Base-by-base conservation (phyloP, 352 stramenopile genomes). In the Pythium phragmiticola region DNA sequence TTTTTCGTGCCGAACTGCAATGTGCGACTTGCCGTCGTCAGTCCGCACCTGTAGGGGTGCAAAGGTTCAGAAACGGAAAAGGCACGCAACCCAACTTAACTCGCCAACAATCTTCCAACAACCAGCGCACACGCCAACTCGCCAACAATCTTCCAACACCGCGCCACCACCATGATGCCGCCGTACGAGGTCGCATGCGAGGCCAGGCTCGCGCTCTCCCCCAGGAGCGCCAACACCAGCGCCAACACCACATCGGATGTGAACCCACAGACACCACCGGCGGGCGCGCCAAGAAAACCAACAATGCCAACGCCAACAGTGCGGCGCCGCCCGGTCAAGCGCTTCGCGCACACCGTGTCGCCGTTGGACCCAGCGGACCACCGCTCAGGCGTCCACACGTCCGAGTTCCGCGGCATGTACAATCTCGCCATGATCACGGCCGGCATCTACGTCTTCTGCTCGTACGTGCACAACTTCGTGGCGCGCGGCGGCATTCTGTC, bases 341-440 rank as follows among this genome's bases (percentile, higher is more conserved):
- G 84, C 61, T 89, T 91, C 49, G 61, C 71, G 11, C 68, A 73
- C 26, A 78, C 76, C 16, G 78, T 90, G 51, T 92, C 84, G 26
- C 82, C 78, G 13, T 28, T 92, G 43, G 81, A 92, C 51, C 81
- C 80, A 5, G 81, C 84, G 7, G 84, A 92, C 65, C 54, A 66
- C 41, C 84, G 80, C 54, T 87, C 78, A 2, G 77, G 73, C n/a
- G 78, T 92, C 34, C 78, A 90, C 74, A 80, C 72, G 67, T 89
- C 79, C 69, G 80, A 90, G 63, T 92, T 92, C 54, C 79, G 81
- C 17, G 81, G 80, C 5, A 76, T 89, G 60, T 92, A 90, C 80
- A 89, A 92, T 68, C 55, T 92, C 26, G 80, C 81, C 28, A 82
- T 89, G 65, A 77, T 92, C 60, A 61, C 75, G 12, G 77, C 76